A percentile compares a stretch with the other conserved stretches of the same genome.
These are phyloP conservation scores for Boletellus ananiceps DNA, from an alignment of 768 basidiomycete species.

Conservation along the genomic window DNA sequence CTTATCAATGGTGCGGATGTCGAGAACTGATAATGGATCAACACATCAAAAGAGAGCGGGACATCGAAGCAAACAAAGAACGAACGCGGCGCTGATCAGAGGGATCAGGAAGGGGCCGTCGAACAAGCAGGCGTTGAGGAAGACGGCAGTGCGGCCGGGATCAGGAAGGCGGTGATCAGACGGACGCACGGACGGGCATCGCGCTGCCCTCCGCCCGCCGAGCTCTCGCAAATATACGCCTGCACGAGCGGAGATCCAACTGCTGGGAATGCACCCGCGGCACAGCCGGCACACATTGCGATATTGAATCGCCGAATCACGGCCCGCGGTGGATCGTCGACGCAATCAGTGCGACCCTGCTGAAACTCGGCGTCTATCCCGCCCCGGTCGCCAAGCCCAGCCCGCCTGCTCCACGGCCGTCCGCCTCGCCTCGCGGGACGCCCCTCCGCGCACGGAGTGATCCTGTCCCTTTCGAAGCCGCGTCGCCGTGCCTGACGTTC, in stretches of 20 bases:
- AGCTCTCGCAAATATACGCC: no score
- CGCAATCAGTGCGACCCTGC: constrained; percentile 37
- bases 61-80: constrained; percentile 27
- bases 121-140: no score
- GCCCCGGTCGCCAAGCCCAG: no score
- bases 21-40: constrained; percentile 36
- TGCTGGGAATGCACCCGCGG: constrained; percentile 16
- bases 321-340: constrained; percentile 28
- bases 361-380: not conserved
- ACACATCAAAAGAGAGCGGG: constrained; percentile 34
- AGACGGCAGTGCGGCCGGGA: constrained; percentile 5
- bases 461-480: not conserved
- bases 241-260: constrained; percentile 24
- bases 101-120: no score
- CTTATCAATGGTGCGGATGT: constrained; percentile 33
- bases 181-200: constrained; percentile 11
- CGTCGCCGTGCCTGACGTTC: no score
- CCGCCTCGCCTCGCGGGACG: not conserved
- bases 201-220: no score
- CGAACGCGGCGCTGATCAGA: constrained; percentile 18
- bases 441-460: constrained; percentile 26
- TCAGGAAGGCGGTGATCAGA: constrained; percentile 32
- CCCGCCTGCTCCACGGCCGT: no score
- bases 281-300: constrained; percentile 24
- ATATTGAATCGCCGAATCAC: constrained; percentile 31